Evolutionary conservation across 208 protist species (phyloP), one percentile per base, ranked within the genome.

Genomic region (Novymonas esmeraldas): DNA sequence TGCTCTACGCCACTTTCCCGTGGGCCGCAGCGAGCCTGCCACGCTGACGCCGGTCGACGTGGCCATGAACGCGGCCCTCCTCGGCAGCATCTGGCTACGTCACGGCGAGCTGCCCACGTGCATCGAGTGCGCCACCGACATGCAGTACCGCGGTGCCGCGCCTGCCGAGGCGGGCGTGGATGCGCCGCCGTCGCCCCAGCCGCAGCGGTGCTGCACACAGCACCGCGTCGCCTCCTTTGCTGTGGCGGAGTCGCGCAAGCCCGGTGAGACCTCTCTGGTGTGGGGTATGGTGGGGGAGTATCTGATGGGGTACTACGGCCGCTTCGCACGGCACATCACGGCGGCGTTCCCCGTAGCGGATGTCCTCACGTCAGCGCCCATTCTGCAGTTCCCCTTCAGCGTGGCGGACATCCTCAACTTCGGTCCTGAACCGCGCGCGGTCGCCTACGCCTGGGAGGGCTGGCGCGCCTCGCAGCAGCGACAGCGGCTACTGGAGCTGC

Each of bases 251-350:
- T 65, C 72, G 11, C 54, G 49, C 36, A 34, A 42, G n/a, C 51
- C 72, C 10, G 50, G 20, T 6, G 72, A 62, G 44, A 31, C 49
- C 28, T 61, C 64, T 20, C 58, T 93, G 42, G 84, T 93, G 29
- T 95, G 90, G 90, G 87, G 83, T 28, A 94, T 91, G 85, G 22
- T 93, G 28, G 68, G 70, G 1, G 79, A 92, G 66, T 94, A 90
- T 58, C 41, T 95, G 2, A 72, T 89, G 51, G 73, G 88, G 58
- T 95, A 95, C 69, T 90, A 89, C 55, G 68, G 75, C 3, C 81
- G 85, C 26, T 79, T 84, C 29, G 69, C 62, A 0, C 22, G 34
- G 2, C 49, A 20, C 13, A 83, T 87, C 29, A 14, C 20, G 0
- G 57, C 71, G 11, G 65, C 49, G 10, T 86, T 89, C 56, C 81